These are phyloP conservation scores for Ophiocordyceps camponoti-rufipedis DNA, from an alignment of 2,329 filamentous ascomycete genomes.

Conservation along the genomic window DNA sequence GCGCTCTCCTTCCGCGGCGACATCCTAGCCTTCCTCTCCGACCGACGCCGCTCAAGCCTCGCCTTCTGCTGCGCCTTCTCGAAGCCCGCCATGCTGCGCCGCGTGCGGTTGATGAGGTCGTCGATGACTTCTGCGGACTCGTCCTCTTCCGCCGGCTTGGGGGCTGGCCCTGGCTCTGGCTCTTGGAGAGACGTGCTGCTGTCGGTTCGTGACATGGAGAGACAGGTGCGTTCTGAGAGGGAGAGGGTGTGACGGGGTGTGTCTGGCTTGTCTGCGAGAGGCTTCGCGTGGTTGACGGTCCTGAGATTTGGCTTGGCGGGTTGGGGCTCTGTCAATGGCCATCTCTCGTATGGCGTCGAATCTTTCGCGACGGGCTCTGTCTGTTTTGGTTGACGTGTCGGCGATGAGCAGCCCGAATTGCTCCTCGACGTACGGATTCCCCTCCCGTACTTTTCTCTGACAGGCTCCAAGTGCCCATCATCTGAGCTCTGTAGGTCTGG, in stretches of 20 bases:
- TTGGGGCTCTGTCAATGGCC: conserved; percentile 26
- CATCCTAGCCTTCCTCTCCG: conserved; percentile 25
- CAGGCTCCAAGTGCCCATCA: neutral
- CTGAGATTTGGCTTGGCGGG: conserved; percentile 37
- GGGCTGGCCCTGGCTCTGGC: conserved; percentile 8
- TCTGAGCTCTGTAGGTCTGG: too few relatives aligned
- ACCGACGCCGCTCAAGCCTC: conserved; percentile 35
- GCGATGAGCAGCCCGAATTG: neutral
- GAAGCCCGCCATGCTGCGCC: conserved; percentile 42
- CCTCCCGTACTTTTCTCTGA: neutral
- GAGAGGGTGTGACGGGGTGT: conserved; percentile 38
- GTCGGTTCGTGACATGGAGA: conserved; percentile 55
- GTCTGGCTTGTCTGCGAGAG: conserved; percentile 32
- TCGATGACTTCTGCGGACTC: conserved; percentile 12
- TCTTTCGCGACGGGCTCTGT: neutral
- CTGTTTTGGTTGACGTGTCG: neutral
- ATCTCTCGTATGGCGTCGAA: neutral
- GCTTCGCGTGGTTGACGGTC: conserved; percentile 34
- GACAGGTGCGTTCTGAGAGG: conserved; percentile 60
- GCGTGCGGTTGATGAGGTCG: conserved; percentile 37
- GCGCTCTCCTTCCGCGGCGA: conserved; percentile 21
- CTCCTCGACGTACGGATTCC: neutral
- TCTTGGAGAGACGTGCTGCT: conserved; percentile 13
- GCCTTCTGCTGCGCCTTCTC: conserved; percentile 43
- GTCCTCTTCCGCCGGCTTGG: neutral